These are phyloP conservation scores for Chamaecrista fasciculata DNA, from an alignment of 306 rosid genomes.

Conservation along the genomic window DNA sequence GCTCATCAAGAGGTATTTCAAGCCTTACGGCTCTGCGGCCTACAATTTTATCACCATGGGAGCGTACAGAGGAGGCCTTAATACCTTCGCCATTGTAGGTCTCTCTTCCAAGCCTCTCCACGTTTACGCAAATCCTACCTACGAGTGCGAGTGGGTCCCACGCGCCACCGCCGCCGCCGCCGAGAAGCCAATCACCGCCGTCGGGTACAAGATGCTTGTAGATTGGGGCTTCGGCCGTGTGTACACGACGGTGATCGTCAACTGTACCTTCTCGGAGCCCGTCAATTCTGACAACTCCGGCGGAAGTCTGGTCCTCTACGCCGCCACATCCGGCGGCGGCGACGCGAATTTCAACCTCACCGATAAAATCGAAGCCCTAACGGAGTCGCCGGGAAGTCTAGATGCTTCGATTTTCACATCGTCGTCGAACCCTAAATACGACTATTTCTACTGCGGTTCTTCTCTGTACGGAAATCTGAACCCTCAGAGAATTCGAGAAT, in stretches of 20 bases:
- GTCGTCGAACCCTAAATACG: constrained; percentile 49
- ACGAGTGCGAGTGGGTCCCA: constrained; percentile 57
- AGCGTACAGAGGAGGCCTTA: constrained; percentile 61
- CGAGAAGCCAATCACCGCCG: constrained; percentile 26
- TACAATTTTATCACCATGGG: constrained; percentile 64
- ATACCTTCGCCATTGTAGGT: constrained; percentile 59
- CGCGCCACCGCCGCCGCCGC: constrained; percentile 8
- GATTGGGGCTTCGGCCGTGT: constrained; percentile 77
- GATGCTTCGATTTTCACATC: constrained; percentile 37
- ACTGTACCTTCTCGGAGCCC: constrained; percentile 55
- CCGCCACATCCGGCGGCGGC: constrained; percentile 53
- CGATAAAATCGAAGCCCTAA: constrained; percentile 43
- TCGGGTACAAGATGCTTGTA: constrained; percentile 51
- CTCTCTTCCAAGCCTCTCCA: constrained; percentile 67
- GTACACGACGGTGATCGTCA: constrained; percentile 58
- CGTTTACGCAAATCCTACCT: constrained; percentile 43
- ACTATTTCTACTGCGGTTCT: constrained; percentile 59
- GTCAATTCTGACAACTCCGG: constrained; percentile 56
- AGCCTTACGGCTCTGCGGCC: constrained; percentile 51
- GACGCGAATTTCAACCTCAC: constrained; percentile 50
- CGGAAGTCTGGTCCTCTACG: constrained; percentile 45
- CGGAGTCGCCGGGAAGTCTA: constrained; percentile 41
- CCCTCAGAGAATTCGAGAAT: constrained; percentile 64
- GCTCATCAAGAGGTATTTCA: constrained; percentile 40
- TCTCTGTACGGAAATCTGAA: constrained; percentile 51